Conservation (phyloP, 805 yeast genomes). For the Metschnikowia shivogae region DNA sequence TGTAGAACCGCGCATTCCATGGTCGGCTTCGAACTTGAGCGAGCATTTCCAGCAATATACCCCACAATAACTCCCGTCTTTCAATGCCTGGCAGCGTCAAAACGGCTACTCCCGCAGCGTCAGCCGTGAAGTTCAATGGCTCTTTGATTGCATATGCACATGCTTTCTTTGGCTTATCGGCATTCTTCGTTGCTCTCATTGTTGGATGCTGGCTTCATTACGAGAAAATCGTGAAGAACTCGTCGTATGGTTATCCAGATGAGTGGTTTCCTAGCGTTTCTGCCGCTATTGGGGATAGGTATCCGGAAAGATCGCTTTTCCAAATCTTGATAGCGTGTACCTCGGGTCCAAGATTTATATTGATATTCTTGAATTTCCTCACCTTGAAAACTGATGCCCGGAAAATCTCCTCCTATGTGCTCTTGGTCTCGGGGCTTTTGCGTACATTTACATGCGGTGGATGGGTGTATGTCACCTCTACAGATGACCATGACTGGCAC, state of each 20-base stretch:
- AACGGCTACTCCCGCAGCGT: background rate
- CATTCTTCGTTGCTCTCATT: constrained; percentile 69
- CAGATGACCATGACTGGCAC: constrained; percentile 95
- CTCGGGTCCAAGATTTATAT: constrained; percentile 83
- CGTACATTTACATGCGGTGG: constrained; percentile 97
- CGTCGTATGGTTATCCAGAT: constrained; percentile 86
- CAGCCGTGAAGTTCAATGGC: constrained; percentile 47
- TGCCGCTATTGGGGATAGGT: constrained; percentile 95
- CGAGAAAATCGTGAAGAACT: constrained; percentile 82
- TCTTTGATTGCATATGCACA: constrained; percentile 68
- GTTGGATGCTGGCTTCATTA: constrained; percentile 79
- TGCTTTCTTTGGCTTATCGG: constrained; percentile 63
- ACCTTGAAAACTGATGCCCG: constrained; percentile 34
- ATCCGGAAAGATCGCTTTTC: constrained; percentile 91
- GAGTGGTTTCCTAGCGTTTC: constrained; percentile 99
- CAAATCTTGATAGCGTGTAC: constrained; percentile 90
- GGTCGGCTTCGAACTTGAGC: background rate
- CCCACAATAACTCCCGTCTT: background rate
- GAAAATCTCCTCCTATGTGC: constrained; percentile 36
- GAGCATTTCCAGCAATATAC: background rate
- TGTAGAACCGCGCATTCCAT: background rate
- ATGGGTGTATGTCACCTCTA: constrained; percentile 95
- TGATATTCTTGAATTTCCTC: constrained; percentile 51
- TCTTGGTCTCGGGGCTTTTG: constrained; percentile 62
- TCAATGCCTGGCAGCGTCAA: background rate